Conservation (phyloP, 1,139 yeast genomes). For the Candida anutae region DNA sequence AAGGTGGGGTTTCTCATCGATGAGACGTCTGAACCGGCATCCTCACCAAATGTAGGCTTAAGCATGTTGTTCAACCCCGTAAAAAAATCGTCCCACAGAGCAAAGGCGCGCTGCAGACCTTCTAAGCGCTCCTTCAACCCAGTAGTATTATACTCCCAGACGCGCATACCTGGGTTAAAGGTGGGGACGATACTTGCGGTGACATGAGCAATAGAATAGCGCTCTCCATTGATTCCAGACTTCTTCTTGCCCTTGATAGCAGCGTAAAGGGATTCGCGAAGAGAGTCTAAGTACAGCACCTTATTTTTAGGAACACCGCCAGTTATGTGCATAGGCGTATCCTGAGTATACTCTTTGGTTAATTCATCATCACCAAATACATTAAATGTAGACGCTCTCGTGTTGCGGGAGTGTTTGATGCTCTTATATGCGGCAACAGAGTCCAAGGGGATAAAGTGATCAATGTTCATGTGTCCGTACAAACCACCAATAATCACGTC, state of each 20-base stretch:
- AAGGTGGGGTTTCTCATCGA: background rate
- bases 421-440: constrained; percentile 59
- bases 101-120: constrained; percentile 11
- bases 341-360: constrained; percentile 6
- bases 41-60: constrained; percentile 9
- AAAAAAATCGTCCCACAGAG: constrained; percentile 53
- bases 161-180: constrained; percentile 72
- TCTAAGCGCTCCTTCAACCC: constrained; percentile 14
- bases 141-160: constrained; percentile 79
- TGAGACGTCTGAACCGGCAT: constrained; percentile 8
- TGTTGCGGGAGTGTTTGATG: constrained; percentile 12
- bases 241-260: constrained; percentile 35
- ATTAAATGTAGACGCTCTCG: constrained; percentile 1
- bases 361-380: constrained; percentile 6
- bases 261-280: constrained; percentile 47
- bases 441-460: constrained; percentile 75
- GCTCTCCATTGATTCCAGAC: constrained; percentile 41
- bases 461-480: constrained; percentile 85
- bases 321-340: constrained; percentile 13
- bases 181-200: constrained; percentile 79
- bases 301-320: constrained; percentile 66
- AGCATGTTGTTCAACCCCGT: constrained; percentile 30
- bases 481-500: constrained; percentile 78
- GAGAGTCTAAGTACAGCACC: constrained; percentile 49
- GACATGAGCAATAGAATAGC: constrained; percentile 65